Evolutionary conservation across 768 basidiomycete genomes (phyloP), one percentile per base, ranked within the genome.

Genomic region (Cystobasidium ongulense): DNA sequence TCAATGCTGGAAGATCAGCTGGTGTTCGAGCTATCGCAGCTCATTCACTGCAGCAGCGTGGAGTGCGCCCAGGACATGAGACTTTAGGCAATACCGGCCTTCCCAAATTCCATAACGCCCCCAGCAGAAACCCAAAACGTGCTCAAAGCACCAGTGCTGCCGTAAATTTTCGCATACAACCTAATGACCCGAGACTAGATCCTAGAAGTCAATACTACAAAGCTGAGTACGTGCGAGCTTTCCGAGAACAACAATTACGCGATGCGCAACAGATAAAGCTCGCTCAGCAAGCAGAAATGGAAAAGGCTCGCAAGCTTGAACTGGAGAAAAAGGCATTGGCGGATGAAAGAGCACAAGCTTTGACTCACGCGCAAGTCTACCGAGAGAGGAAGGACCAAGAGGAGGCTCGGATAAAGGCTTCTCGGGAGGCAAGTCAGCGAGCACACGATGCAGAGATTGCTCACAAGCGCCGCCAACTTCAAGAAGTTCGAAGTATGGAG

Each of bases 361-460:
- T 64, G 36, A 35, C 29, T 7, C 17, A 64, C 18, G 41, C 41
- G 3, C 63, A 64, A 23, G 21, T 27, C 11, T 35, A 35, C 13
- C 31, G 15, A 21, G 63, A 35, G 31, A 46, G 38, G 27, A 27
- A 41, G 63, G 13, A 7, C n/a, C 63, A 46, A 11, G 25, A 64
- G 27, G 63, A 59, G 27, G 29, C 25, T 11, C 57, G 33, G 29
- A 27, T 29, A 13, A 35, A 27, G 23, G 38, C 25, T 4, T 29
- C 35, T n/a, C 11, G 23, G 25, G 63, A 46, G 13, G 41, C 35
- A 27, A 25, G 15, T 39, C 31, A 64, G n/a, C 21, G 15, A 38
- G 63, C 63, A 25, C 63, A 64, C 18, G 63, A 64, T 2, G 41
- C 57, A 59, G 57, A 59, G 57, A 59, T 59, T 15, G 4, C 18